phyloP scores from a whole-genome alignment of 805 yeast species.

The Starmerella sp. region DNA sequence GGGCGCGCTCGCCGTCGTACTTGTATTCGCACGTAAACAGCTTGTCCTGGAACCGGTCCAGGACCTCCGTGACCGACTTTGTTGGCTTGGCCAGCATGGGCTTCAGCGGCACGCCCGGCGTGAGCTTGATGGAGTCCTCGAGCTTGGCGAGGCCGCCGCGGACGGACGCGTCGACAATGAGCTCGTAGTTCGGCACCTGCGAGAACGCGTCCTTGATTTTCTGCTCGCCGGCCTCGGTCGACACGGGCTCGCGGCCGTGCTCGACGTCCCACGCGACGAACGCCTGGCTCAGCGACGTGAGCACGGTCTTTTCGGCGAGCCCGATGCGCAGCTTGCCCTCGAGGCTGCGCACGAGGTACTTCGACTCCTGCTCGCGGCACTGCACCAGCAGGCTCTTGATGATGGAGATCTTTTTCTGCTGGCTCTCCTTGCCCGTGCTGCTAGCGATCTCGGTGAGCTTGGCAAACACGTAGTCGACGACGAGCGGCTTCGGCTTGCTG shows the following conservation, averaged over 20 bases:
- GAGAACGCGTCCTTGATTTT: slow-evolving; percentile 77
- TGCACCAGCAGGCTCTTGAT: slow-evolving; percentile 79
- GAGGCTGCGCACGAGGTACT: slow-evolving; percentile 74
- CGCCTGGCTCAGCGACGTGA: slow-evolving; percentile 76
- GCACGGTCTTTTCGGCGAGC: slow-evolving; percentile 84
- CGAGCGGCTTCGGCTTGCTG: slow-evolving; percentile 65
- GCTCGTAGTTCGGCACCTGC: slow-evolving; percentile 81
- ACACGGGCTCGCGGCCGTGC: slow-evolving; percentile 12
- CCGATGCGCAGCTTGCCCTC: slow-evolving; percentile 92
- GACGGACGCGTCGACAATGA: slow-evolving; percentile 55
- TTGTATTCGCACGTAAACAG: slow-evolving; percentile 92
- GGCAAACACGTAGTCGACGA: slow-evolving; percentile 60
- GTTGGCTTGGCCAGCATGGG: slow-evolving; percentile 99
- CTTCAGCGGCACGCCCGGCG: slow-evolving; percentile 88
- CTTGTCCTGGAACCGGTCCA: slow-evolving; percentile 76
- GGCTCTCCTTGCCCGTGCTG: slow-evolving; percentile 71
- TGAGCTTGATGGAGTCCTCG: slow-evolving; percentile 55
- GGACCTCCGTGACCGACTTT: slow-evolving; percentile 79
- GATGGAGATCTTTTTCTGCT: slow-evolving; percentile 59
- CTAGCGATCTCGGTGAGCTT: slow-evolving; percentile 68
- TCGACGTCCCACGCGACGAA: slow-evolving; percentile 49
- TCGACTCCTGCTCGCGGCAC: slow-evolving; percentile 78
- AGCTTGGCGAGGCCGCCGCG: slow-evolving; percentile 58
- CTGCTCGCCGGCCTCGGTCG: slow-evolving; percentile 24
- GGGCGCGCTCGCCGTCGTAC: slow-evolving; percentile 97